Evolutionary conservation across 495 filamentous ascomycete species (phyloP).

Genomic region (Rhizodiscina lignyota): DNA sequence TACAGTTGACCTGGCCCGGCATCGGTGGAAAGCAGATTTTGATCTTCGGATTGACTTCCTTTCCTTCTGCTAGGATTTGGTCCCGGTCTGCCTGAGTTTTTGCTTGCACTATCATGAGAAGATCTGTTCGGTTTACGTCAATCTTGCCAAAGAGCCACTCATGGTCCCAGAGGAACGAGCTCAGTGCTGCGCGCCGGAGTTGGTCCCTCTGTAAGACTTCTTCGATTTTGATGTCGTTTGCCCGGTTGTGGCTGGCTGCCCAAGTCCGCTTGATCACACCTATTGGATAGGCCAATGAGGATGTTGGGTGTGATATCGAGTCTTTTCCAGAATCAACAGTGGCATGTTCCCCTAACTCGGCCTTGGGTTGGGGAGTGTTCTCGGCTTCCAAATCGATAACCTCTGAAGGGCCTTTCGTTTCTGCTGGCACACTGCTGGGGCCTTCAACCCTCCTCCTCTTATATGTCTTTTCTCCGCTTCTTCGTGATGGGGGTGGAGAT

Average conservation of each 20-base stretch:
- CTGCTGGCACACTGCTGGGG: conserved; percentile 5
- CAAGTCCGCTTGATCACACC: conserved; percentile 78
- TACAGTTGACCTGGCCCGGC: conserved; percentile 44
- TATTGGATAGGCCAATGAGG: conserved; percentile 49
- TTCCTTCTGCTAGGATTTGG: conserved; percentile 25
- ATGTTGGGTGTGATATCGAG: too few relatives aligned
- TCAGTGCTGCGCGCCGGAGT: conserved; percentile 62
- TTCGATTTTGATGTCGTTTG: conserved; percentile 73
- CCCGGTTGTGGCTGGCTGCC: conserved; percentile 36
- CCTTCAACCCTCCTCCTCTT: conserved; percentile 12
- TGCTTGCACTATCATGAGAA: conserved; percentile 55
- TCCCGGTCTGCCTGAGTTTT: conserved; percentile 21
- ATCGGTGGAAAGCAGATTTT: conserved; percentile 69
- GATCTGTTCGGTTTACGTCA: conserved; percentile 31
- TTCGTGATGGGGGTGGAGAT: conserved; percentile 24
- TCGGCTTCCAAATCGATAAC: conserved; percentile 1
- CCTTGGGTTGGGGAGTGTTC: not conserved
- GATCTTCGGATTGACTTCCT: conserved; percentile 32
- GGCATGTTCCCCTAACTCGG: too few relatives aligned
- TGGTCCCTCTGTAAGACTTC: conserved; percentile 64
- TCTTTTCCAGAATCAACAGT: too few relatives aligned
- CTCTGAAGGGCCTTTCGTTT: not conserved
- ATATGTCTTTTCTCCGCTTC: conserved; percentile 6
- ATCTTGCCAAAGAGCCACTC: conserved; percentile 54
- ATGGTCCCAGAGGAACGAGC: conserved; percentile 74